Evolutionary conservation across 495 filamentous ascomycete species (phyloP).

Genomic region (Hypoxylon lienhwacheense): DNA sequence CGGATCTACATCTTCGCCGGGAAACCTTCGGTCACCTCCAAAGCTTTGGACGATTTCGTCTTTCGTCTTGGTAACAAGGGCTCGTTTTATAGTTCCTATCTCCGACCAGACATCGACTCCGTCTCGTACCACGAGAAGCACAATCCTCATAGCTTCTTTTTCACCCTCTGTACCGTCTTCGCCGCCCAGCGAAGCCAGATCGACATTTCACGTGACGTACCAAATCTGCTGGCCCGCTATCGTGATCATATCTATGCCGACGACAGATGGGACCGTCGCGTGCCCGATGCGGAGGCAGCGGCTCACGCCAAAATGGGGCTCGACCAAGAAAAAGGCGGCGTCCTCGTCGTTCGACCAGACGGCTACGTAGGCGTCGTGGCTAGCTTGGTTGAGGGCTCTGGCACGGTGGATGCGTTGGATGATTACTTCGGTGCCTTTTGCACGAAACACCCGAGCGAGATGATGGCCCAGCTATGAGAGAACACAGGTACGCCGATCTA

Average conservation of each 20-base stretch:
- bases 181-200: slow-evolving; percentile 63
- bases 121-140: slow-evolving; percentile 78
- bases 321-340: slow-evolving; percentile 68
- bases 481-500: not conserved
- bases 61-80: slow-evolving; percentile 61
- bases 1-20: slow-evolving; percentile 84
- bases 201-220: slow-evolving; percentile 66
- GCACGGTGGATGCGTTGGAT: slow-evolving; percentile 80
- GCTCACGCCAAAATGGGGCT: slow-evolving; percentile 89
- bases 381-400: slow-evolving; percentile 69
- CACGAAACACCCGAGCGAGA: slow-evolving; percentile 48
- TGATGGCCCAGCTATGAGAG: slow-evolving; percentile 38
- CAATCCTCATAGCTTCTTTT: slow-evolving; percentile 81
- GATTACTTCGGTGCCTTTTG: slow-evolving; percentile 75
- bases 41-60: slow-evolving; percentile 69
- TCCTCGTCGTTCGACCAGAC: slow-evolving; percentile 83
- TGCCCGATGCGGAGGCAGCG: slow-evolving; percentile 66
- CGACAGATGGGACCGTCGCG: slow-evolving; percentile 72
- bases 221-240: slow-evolving; percentile 70
- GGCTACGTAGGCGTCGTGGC: slow-evolving; percentile 81
- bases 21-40: slow-evolving; percentile 55
- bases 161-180: slow-evolving; percentile 75
- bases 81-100: slow-evolving; percentile 70
- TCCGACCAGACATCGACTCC: slow-evolving; percentile 59
- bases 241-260: slow-evolving; percentile 84